Percentiles rank a stretch among this genome's conserved stretches.
phyloP scores from a whole-genome alignment of 169 alveolate genomes.

The Cryptosporidium sp. region DNA sequence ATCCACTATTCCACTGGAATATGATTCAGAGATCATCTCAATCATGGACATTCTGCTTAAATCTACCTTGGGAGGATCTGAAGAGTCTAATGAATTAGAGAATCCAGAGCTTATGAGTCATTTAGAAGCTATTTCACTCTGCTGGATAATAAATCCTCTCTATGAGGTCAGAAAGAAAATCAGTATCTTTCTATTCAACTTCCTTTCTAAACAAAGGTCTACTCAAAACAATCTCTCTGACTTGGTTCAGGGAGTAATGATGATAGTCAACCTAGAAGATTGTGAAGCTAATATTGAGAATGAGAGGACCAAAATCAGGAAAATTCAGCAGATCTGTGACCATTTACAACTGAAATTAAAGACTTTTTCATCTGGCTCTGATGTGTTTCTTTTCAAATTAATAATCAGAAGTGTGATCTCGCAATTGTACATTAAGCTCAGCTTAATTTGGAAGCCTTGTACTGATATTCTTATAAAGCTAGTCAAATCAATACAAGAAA shows the following conservation, averaged over 20 bases:
- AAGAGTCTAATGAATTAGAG: not conserved
- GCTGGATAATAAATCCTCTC: slow-evolving; percentile 19
- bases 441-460: slow-evolving; percentile 54
- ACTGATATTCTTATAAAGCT: slow-evolving; percentile 15
- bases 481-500: not conserved
- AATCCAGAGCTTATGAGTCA: not conserved
- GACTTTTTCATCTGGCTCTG: not conserved
- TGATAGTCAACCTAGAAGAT: slow-evolving; percentile 13
- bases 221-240: not conserved
- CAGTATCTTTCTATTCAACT: not conserved
- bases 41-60: not conserved
- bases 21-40: slow-evolving; percentile 16
- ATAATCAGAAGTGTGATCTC: slow-evolving; percentile 6
- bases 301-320: slow-evolving; percentile 43
- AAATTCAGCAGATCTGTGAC: slow-evolving; percentile 56
- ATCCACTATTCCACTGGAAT: slow-evolving; percentile 14
- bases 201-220: not conserved
- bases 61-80: not conserved
- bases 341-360: not conserved
- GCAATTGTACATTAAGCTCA: slow-evolving; percentile 27
- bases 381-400: not conserved
- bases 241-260: not conserved
- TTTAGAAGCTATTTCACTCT: not conserved
- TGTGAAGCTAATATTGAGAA: slow-evolving; percentile 34
- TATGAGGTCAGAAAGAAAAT: slow-evolving; percentile 17